Evolutionary conservation across 257 asterid genomes (phyloP).

Genomic region (Solanum chilense): DNA sequence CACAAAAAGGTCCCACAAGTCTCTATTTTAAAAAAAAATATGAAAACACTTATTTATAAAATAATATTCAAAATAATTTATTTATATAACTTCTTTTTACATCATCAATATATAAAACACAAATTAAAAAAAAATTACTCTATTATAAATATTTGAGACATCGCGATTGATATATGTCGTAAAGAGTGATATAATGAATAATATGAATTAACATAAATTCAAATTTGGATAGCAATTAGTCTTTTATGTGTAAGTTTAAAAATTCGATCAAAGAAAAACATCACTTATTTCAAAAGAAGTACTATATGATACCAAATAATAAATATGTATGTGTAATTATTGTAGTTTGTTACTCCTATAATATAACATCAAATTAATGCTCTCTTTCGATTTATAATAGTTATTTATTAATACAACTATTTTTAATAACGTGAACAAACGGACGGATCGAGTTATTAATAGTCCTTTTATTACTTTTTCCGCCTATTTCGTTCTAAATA

Average conservation of each 20-base stretch:
- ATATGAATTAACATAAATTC: background rate
- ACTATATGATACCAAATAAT: background rate
- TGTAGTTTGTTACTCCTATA: background rate
- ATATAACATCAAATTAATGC: background rate
- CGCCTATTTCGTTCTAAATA: constrained; percentile 29
- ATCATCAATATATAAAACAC: background rate
- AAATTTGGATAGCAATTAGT: background rate
- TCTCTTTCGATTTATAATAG: background rate
- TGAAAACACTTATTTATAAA: background rate
- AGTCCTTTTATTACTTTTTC: constrained; percentile 21
- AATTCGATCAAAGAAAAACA: background rate
- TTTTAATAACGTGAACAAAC: too few species aligned
- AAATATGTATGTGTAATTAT: background rate
- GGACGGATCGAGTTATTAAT: background rate
- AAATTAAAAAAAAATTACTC: background rate
- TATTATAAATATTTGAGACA: background rate
- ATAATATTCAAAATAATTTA: too few species aligned
- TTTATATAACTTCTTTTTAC: too few species aligned
- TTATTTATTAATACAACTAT: too few species aligned
- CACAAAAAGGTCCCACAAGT: background rate
- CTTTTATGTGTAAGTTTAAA: background rate
- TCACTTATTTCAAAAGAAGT: too few species aligned
- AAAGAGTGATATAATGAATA: too few species aligned
- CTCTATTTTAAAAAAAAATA: background rate
- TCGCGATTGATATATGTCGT: background rate